These are phyloP conservation scores for Metarhizium anisopliae DNA, from an alignment of 2,329 filamentous ascomycete species.

Conservation along the genomic window DNA sequence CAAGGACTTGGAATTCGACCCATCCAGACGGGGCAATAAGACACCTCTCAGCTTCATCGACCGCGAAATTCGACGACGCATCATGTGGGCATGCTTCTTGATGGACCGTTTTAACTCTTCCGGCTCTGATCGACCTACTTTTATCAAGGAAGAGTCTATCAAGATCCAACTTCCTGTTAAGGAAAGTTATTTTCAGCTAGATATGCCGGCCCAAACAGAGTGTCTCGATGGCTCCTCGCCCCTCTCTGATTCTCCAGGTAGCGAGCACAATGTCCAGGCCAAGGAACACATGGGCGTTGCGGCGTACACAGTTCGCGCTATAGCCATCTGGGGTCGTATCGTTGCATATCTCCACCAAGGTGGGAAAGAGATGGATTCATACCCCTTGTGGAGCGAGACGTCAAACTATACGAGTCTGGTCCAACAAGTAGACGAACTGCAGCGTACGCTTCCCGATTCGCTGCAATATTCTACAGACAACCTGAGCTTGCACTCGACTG, in stretches of 20 bases:
- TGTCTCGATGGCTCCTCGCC: constrained; percentile 64
- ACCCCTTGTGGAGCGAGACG: constrained; percentile 73
- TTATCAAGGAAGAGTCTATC: constrained; percentile 81
- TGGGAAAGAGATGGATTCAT: constrained; percentile 67
- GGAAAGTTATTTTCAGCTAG: constrained; percentile 82
- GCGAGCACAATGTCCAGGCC: constrained; percentile 56
- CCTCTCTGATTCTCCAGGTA: constrained; percentile 51
- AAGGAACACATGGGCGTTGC: constrained; percentile 89
- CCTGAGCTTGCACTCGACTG: constrained; percentile 72
- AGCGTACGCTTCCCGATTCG: constrained; percentile 56
- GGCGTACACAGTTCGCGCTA: constrained; percentile 77
- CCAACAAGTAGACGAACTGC: constrained; percentile 62
- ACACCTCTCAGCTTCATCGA: constrained; percentile 79
- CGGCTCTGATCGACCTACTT: constrained; percentile 83
- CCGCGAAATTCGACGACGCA: constrained; percentile 81
- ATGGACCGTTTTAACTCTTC: constrained; percentile 98
- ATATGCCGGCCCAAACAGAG: constrained; percentile 83
- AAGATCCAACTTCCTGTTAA: constrained; percentile 86
- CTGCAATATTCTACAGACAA: constrained; percentile 76
- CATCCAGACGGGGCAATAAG: constrained; percentile 47
- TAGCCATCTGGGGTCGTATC: constrained; percentile 83
- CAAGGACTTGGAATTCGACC: constrained; percentile 79
- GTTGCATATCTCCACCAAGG: constrained; percentile 87
- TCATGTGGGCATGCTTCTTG: constrained; percentile 97
- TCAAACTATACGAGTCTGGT: constrained; percentile 67